Base-by-base conservation (phyloP, 495 filamentous ascomycete species). In the Penicillium simplicissimum region DNA sequence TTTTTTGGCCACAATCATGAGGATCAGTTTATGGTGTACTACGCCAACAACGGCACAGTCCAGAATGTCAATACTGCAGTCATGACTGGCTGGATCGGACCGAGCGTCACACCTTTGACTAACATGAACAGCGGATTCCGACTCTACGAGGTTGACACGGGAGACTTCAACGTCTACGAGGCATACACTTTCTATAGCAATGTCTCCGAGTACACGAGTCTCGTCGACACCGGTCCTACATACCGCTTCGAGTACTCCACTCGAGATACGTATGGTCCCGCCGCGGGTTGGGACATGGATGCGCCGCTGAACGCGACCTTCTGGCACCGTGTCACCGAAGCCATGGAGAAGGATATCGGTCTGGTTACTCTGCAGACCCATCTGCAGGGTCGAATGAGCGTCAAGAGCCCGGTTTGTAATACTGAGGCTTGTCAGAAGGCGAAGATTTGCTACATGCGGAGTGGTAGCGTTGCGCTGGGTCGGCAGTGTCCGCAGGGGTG, bases 381-480 rank as follows among this genome's bases (percentile, higher is more conserved):
- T 14, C 80, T 78, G 56, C 81, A 87, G 65, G 85, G 85, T 4
- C 84, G 82, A 64, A 69, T 61, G 56, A 84, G 80, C 51, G 70
- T 81, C 3, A 71, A 71, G 65, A 82, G 76, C 15, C 83, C 83
- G 0, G 77, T 76, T 21, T 88, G 85, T 58, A 79, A 76, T 14
- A 84, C 69, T 40, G 64, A 58, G 1, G 79, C 68, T 14, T 88
- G 85, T 63, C 74, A 76, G 19, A 55, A 64, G 45, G 82, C 84
- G 2, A 86, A 86, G 74, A 72, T 88, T 17, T 88, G 85, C 55
- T 87, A 87, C 61, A 87, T 86, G 73, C 69, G 84, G 8, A 82
- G 78, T 72, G 84, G 83, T 4, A 84, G 81, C 68, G 75, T 71
- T 25, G 77, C 80, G 4, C 62, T 87, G 59, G 84, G 83, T 1